Conservation (phyloP, 331 rosid genomes). For the Cydonia oblonga region DNA sequence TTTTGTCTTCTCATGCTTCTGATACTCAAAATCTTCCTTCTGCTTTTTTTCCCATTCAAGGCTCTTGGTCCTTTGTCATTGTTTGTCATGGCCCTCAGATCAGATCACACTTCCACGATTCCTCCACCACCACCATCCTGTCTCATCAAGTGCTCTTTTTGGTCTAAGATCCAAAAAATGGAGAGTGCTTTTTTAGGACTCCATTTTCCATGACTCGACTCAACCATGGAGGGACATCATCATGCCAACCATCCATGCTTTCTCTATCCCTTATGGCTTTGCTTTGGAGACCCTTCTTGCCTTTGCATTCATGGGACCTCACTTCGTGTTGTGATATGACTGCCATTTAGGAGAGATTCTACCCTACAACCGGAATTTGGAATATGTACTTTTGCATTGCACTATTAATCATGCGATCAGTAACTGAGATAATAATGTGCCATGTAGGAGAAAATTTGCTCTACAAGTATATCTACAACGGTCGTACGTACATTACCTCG, state of each 20-base stretch:
- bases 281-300: conserved; percentile 3
- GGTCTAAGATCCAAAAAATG: neutral
- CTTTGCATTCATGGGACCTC: conserved; percentile 8
- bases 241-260: neutral
- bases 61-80: neutral
- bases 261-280: neutral
- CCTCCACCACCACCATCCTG: neutral
- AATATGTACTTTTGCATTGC: neutral
- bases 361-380: neutral
- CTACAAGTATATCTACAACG: neutral
- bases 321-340: neutral
- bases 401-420: too few relatives aligned
- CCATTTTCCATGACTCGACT: neutral
- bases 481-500: neutral
- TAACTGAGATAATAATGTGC: too few relatives aligned
- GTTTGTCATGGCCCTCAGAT: conserved; percentile 12
- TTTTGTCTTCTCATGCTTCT: neutral
- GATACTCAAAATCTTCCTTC: neutral
- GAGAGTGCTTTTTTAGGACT: neutral
- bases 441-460: neutral
- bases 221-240: neutral
- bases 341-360: neutral
- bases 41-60: neutral
- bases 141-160: neutral
- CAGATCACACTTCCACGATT: conserved; percentile 4